phyloP scores from a whole-genome alignment of 164 flowering plant species.

The Brasenia schreberi region DNA sequence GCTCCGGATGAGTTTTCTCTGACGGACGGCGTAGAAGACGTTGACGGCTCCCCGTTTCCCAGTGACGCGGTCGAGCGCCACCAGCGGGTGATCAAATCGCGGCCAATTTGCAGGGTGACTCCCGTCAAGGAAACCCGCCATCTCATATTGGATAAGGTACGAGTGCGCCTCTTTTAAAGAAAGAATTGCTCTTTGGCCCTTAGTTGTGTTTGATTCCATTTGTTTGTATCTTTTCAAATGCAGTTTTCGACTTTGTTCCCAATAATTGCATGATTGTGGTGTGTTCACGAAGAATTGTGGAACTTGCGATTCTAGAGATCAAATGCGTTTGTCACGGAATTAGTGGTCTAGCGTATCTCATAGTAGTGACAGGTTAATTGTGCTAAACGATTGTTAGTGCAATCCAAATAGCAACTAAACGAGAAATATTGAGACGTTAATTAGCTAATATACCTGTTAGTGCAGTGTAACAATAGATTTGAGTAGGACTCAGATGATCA shows the following conservation, averaged over 20 bases:
- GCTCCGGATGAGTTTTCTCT: slow-evolving; percentile 4
- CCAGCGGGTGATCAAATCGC: slow-evolving; percentile 2
- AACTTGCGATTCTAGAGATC: no score
- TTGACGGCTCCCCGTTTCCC: slow-evolving; percentile 4
- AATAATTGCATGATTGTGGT: not conserved
- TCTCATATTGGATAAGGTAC: slow-evolving; percentile 71
- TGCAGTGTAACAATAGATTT: no score
- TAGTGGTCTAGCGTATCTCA: no score
- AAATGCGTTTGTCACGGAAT: no score
- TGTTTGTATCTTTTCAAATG: not conserved
- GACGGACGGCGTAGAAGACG: slow-evolving; percentile 3
- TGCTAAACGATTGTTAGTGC: no score
- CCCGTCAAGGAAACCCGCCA: slow-evolving; percentile 77
- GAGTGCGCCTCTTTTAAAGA: not conserved
- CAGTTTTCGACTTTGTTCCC: not conserved
- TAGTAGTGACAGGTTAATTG: no score
- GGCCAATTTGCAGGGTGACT: slow-evolving; percentile 53
- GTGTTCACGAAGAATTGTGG: no score
- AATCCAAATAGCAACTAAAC: no score
- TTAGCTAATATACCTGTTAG: no score
- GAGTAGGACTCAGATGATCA: no score
- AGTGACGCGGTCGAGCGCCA: slow-evolving; percentile 1
- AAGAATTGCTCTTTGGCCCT: not conserved
- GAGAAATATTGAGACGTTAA: no score
- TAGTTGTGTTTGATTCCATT: not conserved